Conservation (phyloP, 805 yeast genomes). For the Wickerhamomyces queroliae region DNA sequence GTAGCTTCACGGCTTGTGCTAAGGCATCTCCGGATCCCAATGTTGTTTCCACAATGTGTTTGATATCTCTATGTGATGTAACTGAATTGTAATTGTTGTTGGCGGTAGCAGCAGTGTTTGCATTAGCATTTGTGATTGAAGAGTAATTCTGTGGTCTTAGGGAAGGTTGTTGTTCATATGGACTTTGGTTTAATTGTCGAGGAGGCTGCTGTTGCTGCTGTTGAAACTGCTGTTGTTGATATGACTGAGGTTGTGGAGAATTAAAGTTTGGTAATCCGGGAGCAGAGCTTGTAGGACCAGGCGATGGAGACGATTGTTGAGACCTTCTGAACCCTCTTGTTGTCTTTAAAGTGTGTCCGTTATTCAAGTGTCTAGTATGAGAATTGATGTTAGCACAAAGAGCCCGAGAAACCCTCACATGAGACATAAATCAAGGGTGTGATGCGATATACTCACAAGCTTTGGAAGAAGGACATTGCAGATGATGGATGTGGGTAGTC, state of each 20-base stretch:
- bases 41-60: slow-evolving; percentile 90
- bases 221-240: slow-evolving; percentile 6
- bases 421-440: background rate
- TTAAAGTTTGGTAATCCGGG: background rate
- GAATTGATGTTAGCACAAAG: slow-evolving; percentile 3
- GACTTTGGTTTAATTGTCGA: background rate
- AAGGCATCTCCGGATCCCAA: slow-evolving; percentile 88
- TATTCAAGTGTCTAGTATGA: slow-evolving; percentile 30
- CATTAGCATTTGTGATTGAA: slow-evolving; percentile 3
- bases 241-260: background rate
- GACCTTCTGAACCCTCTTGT: slow-evolving; percentile 40
- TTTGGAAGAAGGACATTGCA: slow-evolving; percentile 25
- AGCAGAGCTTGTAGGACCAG: slow-evolving; percentile 1
- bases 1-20: slow-evolving; percentile 88
- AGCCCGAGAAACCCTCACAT: background rate
- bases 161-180: slow-evolving; percentile 3
- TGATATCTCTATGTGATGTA: slow-evolving; percentile 63
- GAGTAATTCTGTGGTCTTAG: slow-evolving; percentile 6
- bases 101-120: slow-evolving; percentile 10
- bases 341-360: slow-evolving; percentile 41
- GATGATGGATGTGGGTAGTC: background rate
- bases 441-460: slow-evolving; percentile 17
- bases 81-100: slow-evolving; percentile 30
- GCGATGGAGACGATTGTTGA: slow-evolving; percentile 1
- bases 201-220: slow-evolving; percentile 9